These are phyloP conservation scores for Cyberlindnera subsufficiens DNA, from an alignment of 805 yeast genomes.

Conservation along the genomic window DNA sequence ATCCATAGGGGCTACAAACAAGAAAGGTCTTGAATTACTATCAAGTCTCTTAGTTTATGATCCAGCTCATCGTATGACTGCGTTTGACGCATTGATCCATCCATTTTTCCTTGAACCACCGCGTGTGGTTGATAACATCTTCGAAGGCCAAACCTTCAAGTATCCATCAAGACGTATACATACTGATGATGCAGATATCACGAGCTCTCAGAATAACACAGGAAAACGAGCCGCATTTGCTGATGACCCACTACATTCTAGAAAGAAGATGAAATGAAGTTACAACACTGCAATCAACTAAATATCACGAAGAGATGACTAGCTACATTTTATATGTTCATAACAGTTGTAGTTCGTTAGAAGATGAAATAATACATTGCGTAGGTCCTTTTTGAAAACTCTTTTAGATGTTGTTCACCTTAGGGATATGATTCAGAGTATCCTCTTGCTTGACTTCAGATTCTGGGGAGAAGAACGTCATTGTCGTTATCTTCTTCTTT, in stretches of 20 bases:
- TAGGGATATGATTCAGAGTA: too few species aligned
- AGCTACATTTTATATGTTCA: not conserved
- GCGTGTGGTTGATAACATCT: conserved; percentile 66
- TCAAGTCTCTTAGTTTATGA: conserved; percentile 70
- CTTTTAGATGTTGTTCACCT: too few species aligned
- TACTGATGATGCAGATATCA: conserved; percentile 80
- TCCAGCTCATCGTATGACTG: conserved; percentile 74
- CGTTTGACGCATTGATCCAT: conserved; percentile 69
- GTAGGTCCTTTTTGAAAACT: too few species aligned
- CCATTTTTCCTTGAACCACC: conserved; percentile 73
- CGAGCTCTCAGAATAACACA: conserved; percentile 27
- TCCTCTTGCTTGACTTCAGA: too few species aligned
- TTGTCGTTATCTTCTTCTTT: conserved; percentile 56
- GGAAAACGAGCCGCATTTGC: conserved; percentile 17
- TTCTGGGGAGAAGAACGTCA: conserved; percentile 48
- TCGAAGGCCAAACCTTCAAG: conserved; percentile 63
- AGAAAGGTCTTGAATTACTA: conserved; percentile 60
- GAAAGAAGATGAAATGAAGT: conserved; percentile 22
- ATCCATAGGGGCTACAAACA: conserved; percentile 69
- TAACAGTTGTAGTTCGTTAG: too few species aligned
- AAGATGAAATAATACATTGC: too few species aligned
- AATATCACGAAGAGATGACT: not conserved
- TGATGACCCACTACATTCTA: conserved; percentile 17
- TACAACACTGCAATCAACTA: not conserved
- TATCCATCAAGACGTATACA: conserved; percentile 87